Percentiles rank a stretch among this genome's conserved stretches.
phyloP scores from a whole-genome alignment of 257 asterid genomes.

The Capsicum pubescens region DNA sequence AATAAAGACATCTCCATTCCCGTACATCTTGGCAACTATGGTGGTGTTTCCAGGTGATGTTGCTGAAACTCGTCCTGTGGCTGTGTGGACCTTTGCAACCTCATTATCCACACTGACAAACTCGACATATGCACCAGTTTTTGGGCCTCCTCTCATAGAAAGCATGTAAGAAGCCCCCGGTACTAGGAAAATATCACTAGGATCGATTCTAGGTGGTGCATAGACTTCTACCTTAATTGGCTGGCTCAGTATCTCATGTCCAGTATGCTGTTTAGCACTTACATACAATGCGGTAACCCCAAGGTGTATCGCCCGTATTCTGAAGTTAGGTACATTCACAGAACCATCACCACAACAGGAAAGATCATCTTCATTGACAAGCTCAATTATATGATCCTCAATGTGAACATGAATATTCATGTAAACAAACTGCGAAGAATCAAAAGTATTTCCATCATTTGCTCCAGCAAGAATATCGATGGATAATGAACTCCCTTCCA shows the following conservation, averaged over 20 bases:
- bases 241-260: constrained; percentile 68
- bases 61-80: constrained; percentile 68
- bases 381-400: constrained; percentile 64
- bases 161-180: constrained; percentile 89
- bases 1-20: constrained; percentile 58
- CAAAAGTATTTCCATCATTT: constrained; percentile 68
- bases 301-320: constrained; percentile 56
- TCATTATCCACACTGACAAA: constrained; percentile 63
- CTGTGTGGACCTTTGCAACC: constrained; percentile 58
- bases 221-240: constrained; percentile 76
- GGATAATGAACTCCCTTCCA: constrained; percentile 64
- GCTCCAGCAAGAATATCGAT: constrained; percentile 65
- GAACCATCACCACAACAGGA: constrained; percentile 41
- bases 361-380: constrained; percentile 50
- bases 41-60: constrained; percentile 76
- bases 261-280: constrained; percentile 70
- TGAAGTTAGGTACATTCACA: constrained; percentile 58
- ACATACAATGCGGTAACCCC: constrained; percentile 82
- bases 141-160: constrained; percentile 81
- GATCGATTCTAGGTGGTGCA: constrained; percentile 76
- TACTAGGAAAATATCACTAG: constrained; percentile 73
- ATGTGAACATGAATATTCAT: constrained; percentile 71
- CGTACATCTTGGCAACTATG: constrained; percentile 65
- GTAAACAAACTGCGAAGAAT: constrained; percentile 66
- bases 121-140: constrained; percentile 61